Evolutionary conservation across 495 filamentous ascomycete genomes (phyloP).

Genomic region (Halenospora varia): DNA sequence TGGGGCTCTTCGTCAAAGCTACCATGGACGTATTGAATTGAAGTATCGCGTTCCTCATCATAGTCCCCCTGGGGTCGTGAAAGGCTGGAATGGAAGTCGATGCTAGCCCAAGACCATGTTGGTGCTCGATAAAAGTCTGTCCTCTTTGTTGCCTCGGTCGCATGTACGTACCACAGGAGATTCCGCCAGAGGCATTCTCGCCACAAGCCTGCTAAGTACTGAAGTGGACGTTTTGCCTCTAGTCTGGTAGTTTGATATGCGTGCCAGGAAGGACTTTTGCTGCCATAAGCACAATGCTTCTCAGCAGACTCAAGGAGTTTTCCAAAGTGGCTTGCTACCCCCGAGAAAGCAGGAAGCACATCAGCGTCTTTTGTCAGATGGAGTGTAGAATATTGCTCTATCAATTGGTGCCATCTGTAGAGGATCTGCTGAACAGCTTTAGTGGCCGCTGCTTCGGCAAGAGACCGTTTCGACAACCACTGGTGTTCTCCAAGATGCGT

Average conservation of each 20-base stretch:
- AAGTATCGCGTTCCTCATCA: too few relatives aligned
- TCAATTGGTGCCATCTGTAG: background rate
- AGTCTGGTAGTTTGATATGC: too few relatives aligned
- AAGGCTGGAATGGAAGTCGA: too few relatives aligned
- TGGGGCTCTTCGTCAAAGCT: too few relatives aligned
- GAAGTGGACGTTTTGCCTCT: too few relatives aligned
- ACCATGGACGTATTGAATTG: too few relatives aligned
- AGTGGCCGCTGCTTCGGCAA: too few relatives aligned
- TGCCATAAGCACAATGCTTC: too few relatives aligned
- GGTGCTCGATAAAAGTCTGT: background rate
- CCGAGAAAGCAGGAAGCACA: background rate
- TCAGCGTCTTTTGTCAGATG: background rate
- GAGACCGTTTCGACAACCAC: background rate
- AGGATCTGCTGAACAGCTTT: too few relatives aligned
- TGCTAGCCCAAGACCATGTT: background rate
- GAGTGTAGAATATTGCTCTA: background rate
- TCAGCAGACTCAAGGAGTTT: too few relatives aligned
- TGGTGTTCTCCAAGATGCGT: background rate
- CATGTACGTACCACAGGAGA: background rate
- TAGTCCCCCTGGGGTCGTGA: too few relatives aligned
- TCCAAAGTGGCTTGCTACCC: background rate
- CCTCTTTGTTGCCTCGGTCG: background rate
- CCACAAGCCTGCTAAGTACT: background rate
- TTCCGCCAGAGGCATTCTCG: background rate
- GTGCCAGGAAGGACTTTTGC: background rate